Evolutionary conservation across 352 stramenopile species (phyloP).

Genomic region (Thraustochytrium sp.): DNA sequence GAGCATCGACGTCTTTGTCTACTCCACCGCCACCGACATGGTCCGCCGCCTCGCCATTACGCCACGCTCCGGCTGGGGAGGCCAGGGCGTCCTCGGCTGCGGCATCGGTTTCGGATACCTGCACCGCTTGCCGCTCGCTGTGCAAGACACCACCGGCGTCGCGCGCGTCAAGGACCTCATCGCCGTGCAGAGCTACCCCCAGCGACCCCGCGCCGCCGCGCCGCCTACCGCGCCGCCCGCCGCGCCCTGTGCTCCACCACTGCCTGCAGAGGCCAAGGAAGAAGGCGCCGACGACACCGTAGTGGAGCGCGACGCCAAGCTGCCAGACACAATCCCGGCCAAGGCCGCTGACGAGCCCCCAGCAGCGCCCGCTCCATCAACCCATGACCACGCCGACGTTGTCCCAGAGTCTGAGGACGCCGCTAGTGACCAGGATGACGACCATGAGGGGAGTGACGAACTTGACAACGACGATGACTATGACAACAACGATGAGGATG

Average conservation of each 20-base stretch:
- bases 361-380: too few relatives aligned
- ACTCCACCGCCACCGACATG: slow-evolving; percentile 15
- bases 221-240: not conserved
- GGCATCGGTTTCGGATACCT: slow-evolving; percentile 21
- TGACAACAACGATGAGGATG: not conserved
- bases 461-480: not conserved
- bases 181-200: not conserved
- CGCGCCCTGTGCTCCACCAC: not conserved
- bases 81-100: slow-evolving; percentile 2
- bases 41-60: not conserved
- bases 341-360: not conserved
- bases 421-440: not conserved
- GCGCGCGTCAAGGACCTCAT: slow-evolving; percentile 3
- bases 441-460: not conserved
- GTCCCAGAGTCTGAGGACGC: not conserved
- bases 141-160: not conserved
- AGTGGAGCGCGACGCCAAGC: too few relatives aligned
- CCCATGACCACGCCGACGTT: too few relatives aligned
- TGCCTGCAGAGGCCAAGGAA: not conserved
- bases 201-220: not conserved
- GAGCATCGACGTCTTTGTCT: slow-evolving; percentile 25
- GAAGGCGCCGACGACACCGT: not conserved
- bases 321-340: too few relatives aligned
- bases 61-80: not conserved
- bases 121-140: not conserved